A percentile compares a stretch with the other conserved stretches of the same genome.
Evolutionary conservation across 208 protist genomes (phyloP).

Genomic region (Phytomonas sp.): DNA sequence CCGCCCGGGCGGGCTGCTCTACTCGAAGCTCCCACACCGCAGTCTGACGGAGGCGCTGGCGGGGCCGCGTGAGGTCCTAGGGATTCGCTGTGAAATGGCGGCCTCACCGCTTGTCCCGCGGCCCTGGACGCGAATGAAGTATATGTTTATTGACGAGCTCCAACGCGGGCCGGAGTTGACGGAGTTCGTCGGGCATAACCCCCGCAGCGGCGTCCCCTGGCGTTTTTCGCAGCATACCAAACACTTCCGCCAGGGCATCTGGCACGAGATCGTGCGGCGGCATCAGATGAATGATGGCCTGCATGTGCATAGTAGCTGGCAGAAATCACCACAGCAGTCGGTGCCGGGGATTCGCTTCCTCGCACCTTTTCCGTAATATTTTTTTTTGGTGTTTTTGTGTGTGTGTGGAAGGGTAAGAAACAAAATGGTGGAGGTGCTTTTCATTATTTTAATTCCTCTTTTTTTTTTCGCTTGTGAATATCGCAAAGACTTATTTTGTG

Average conservation of each 20-base stretch:
- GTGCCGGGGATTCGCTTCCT: conserved; percentile 82
- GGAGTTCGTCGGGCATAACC: conserved; percentile 87
- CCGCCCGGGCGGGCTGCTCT: conserved; percentile 71
- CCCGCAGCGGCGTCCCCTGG: conserved; percentile 72
- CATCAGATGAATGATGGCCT: conserved; percentile 87
- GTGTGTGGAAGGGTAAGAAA: no score
- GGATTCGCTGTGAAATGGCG: conserved; percentile 71
- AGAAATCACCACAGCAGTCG: conserved; percentile 83
- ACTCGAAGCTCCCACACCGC: conserved; percentile 50
- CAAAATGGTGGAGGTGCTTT: no score
- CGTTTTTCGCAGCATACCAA: conserved; percentile 84
- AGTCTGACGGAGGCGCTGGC: conserved; percentile 43
- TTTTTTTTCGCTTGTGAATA: no score
- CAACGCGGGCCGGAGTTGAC: conserved; percentile 78
- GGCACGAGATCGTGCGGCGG: conserved; percentile 76
- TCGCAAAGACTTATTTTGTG: no score
- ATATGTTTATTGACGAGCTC: conserved; percentile 89
- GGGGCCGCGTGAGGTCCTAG: conserved; percentile 55
- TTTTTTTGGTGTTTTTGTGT: no score
- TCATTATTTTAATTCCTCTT: no score
- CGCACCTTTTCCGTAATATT: conserved; percentile 52
- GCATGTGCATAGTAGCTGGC: conserved; percentile 82
- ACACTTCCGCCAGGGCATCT: conserved; percentile 82
- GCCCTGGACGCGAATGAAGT: conserved; percentile 79
- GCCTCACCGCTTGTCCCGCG: conserved; percentile 79